Evolutionary conservation across 1,284 basidiomycete genomes (phyloP), one percentile per base, ranked within the genome.

Genomic region (Ustilago crameri): DNA sequence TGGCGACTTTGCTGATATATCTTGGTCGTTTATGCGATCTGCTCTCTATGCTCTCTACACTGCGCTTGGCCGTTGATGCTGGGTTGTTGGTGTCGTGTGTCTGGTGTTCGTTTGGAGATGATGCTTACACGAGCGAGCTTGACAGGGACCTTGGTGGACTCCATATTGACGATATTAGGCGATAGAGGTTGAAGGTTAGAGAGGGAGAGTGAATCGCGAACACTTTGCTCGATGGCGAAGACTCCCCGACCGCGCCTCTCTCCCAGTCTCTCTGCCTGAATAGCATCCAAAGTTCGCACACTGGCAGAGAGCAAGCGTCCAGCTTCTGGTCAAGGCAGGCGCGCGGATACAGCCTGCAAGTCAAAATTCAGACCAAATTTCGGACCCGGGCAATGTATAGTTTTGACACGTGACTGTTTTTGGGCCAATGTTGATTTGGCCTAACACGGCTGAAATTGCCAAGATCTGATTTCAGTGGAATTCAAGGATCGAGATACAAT

Each of bases 81-180:
- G 40, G 30, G 18, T 44, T 43, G 60, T 32, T 38, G 7, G 9
- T 42, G 20, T 35, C 43, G 26, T 35, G 3, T 18, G 30, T 27
- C 22, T 37, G 35, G 5, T 17, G 20, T 22, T n/a, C n/a, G 3
- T 20, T 47, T 10, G 57, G n/a, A 17, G 51, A 14, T 54, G 61
- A 74, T 74, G 57, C 70, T 64, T 74, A 74, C 70, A 53, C 70
- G 65, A 69, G 65, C 65, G 65, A 74, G 70, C 70, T 74, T 74
- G 65, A 69, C 70, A 57, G 64, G 64, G 59, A 68, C 70, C 70
- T 74, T 74, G 52, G 61, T 68, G 57, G 70, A 74, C 61, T 74
- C 70, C 70, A 74, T 74, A 65, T 69, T 74, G 70, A 65, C 59
- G 56, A 58, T 65, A 58, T 56, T 65, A 53, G 51, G 68, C 58